phyloP scores from a whole-genome alignment of 2,329 filamentous ascomycete species.

The Grosmannia serpens region DNA sequence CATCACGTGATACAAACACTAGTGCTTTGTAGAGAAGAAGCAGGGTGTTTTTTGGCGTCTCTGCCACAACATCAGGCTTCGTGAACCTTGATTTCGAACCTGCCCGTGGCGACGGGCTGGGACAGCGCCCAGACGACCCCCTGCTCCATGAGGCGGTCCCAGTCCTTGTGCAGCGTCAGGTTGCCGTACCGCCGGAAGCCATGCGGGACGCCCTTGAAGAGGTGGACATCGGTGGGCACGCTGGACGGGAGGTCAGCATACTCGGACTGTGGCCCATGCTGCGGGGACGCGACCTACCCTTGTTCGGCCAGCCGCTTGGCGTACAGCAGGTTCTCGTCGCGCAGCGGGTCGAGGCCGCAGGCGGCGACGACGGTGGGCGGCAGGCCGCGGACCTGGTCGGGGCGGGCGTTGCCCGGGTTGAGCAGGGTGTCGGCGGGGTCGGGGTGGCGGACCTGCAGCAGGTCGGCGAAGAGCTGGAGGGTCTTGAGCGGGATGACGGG shows the following conservation, averaged over 20 bases:
- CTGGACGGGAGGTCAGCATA: constrained; percentile 13
- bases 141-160: constrained; percentile 39
- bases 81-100: constrained; percentile 21
- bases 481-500: constrained; percentile 32
- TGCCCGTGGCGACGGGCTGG: constrained; percentile 42
- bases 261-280: too few species aligned
- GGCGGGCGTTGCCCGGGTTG: constrained; percentile 25
- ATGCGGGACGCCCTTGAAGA: constrained; percentile 12
- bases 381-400: constrained; percentile 23
- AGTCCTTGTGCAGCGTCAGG: constrained; percentile 24
- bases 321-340: constrained; percentile 11
- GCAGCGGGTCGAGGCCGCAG: constrained; percentile 9
- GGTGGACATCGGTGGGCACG: constrained; percentile 18
- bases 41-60: too few species aligned
- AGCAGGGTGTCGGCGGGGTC: constrained; percentile 22
- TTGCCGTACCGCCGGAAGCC: constrained; percentile 14
- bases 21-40: too few species aligned
- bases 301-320: constrained; percentile 5
- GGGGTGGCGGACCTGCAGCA: constrained; percentile 17
- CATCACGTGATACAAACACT: neutral
- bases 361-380: constrained; percentile 8
- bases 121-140: constrained; percentile 27
- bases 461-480: constrained; percentile 20
- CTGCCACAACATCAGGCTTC: neutral
- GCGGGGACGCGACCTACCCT: constrained; percentile 11